Conservation (phyloP, 1,284 basidiomycete species). For the Entoloma clypeatum region DNA sequence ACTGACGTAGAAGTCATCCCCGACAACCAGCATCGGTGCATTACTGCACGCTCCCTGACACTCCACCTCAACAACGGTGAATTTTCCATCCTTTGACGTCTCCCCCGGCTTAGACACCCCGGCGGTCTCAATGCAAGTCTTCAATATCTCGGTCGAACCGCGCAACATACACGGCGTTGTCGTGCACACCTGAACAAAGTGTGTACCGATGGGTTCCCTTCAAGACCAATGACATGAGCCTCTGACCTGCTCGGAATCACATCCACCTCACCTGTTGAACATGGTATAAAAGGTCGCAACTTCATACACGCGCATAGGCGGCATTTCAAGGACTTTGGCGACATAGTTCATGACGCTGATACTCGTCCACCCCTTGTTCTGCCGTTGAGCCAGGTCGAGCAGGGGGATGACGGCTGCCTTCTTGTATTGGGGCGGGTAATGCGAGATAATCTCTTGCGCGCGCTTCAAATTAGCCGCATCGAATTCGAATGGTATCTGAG, state of each 20-base stretch:
- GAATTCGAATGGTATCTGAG: slow-evolving; percentile 89
- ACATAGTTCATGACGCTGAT: slow-evolving; percentile 99
- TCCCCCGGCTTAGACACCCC: slow-evolving; percentile 84
- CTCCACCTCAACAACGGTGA: slow-evolving; percentile 97
- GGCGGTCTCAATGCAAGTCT: slow-evolving; percentile 83
- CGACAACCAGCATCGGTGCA: slow-evolving; percentile 98
- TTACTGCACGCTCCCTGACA: slow-evolving; percentile 98
- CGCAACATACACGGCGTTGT: slow-evolving; percentile 98
- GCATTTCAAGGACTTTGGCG: slow-evolving; percentile 89
- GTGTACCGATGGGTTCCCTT: slow-evolving; percentile 90
- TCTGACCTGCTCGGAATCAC: not conserved
- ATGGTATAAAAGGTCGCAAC: slow-evolving; percentile 99
- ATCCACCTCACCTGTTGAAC: slow-evolving; percentile 77
- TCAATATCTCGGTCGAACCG: slow-evolving; percentile 86
- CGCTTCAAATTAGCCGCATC: slow-evolving; percentile 76
- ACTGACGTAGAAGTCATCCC: slow-evolving; percentile 93
- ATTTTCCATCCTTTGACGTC: slow-evolving; percentile 94
- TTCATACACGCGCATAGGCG: slow-evolving; percentile 98
- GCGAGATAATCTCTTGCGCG: slow-evolving; percentile 86
- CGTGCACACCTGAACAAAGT: slow-evolving; percentile 98
- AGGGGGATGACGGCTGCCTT: slow-evolving; percentile 97
- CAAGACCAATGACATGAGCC: not conserved
- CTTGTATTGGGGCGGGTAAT: slow-evolving; percentile 97
- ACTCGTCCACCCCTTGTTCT: slow-evolving; percentile 99
- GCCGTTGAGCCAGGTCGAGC: slow-evolving; percentile 93